Conservation (phyloP, 306 rosid genomes). For the Mimosa bimucronata region DNA sequence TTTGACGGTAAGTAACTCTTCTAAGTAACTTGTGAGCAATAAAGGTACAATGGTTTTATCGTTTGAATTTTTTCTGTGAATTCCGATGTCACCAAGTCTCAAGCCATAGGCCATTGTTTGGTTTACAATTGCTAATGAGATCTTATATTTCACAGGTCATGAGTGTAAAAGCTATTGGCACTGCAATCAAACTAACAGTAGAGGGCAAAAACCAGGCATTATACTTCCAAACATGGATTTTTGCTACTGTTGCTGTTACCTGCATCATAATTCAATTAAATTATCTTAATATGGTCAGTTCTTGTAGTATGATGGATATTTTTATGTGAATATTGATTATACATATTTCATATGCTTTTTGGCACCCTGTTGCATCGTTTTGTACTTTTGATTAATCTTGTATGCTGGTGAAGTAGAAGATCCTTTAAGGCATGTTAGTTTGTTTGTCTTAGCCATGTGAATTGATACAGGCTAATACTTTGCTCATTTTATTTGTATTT, state of each 20-base stretch:
- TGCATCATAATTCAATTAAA: constrained; percentile 77
- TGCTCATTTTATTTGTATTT: constrained; percentile 12
- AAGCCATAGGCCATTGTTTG: background rate
- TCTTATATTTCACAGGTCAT: constrained; percentile 63
- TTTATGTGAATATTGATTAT: background rate
- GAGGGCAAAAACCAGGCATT: constrained; percentile 75
- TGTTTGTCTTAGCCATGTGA: constrained; percentile 14
- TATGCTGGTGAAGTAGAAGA: background rate
- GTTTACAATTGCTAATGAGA: constrained; percentile 27
- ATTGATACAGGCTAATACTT: constrained; percentile 1
- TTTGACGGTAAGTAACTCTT: constrained; percentile 64
- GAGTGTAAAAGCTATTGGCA: constrained; percentile 88
- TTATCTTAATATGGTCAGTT: constrained; percentile 79
- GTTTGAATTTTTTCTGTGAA: constrained; percentile 11
- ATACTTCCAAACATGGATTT: constrained; percentile 83
- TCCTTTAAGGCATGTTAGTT: constrained; percentile 13
- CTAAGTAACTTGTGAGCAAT: background rate
- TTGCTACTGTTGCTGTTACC: constrained; percentile 67
- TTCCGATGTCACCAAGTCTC: background rate
- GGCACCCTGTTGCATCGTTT: constrained; percentile 22
- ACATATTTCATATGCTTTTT: constrained; percentile 2
- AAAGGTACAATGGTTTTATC: constrained; percentile 9
- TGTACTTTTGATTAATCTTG: constrained; percentile 2
- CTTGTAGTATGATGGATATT: background rate
- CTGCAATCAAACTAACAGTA: constrained; percentile 79